These are phyloP conservation scores for Calonectria henricotiae DNA, from an alignment of 2,329 filamentous ascomycete species.

Conservation along the genomic window DNA sequence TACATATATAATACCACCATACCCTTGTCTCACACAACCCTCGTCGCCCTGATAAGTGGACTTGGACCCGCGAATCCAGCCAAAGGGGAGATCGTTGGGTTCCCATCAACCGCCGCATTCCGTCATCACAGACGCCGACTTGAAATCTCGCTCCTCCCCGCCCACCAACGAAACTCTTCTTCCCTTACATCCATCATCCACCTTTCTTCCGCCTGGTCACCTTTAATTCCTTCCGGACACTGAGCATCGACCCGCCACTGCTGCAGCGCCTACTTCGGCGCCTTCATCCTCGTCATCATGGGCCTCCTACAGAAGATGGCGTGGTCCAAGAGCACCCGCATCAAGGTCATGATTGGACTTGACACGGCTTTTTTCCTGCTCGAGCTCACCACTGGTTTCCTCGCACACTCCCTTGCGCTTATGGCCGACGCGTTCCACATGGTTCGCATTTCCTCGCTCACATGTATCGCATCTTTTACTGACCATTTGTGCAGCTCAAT, in stretches of 20 bases:
- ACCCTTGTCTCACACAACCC: conserved; percentile 24
- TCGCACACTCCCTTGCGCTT: conserved; percentile 91
- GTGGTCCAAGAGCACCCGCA: conserved; percentile 93
- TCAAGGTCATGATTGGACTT: conserved; percentile 92
- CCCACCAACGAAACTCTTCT: conserved; percentile 34
- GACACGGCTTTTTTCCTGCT: conserved; percentile 92
- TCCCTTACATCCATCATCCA: conserved; percentile 31
- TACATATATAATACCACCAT: conserved; percentile 24
- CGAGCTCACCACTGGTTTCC: conserved; percentile 88
- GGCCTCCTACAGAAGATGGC: conserved; percentile 73
- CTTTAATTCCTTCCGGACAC: conserved; percentile 7
- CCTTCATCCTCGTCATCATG: conserved; percentile 48
- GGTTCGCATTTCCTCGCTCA: conserved; percentile 69
- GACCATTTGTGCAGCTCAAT: conserved; percentile 77
- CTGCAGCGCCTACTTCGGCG: conserved; percentile 36
- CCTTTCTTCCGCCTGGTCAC: conserved; percentile 23
- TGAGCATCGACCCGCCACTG: conserved; percentile 20
- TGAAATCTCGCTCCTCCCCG: conserved; percentile 44
- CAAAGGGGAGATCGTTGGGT: conserved; percentile 35
- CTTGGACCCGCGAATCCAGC: conserved; percentile 20
- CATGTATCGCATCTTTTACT: conserved; percentile 32
- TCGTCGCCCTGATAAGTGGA: conserved; percentile 16
- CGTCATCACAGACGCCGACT: conserved; percentile 46
- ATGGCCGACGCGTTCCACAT: conserved; percentile 99
- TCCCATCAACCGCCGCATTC: conserved; percentile 44